Base-by-base conservation (phyloP, 2,329 filamentous ascomycete species). In the Neonectria punicea region DNA sequence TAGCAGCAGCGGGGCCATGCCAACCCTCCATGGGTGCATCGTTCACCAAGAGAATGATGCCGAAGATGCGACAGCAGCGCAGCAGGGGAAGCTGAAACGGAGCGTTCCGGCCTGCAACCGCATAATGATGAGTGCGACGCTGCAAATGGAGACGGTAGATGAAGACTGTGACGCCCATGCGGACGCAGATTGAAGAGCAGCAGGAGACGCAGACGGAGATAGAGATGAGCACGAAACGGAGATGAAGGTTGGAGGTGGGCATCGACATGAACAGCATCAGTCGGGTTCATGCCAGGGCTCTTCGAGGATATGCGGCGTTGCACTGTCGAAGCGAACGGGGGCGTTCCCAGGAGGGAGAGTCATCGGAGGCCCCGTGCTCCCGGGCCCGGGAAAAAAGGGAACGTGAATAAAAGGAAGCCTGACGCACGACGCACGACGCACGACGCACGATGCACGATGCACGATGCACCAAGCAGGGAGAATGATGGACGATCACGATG, bases 211-310 rank as follows among this genome's bases (percentile, higher is more conserved):
- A 56, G 43, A 44, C 36, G 47, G 46, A 49, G 22, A 50, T 49
- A 49, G 54, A 22, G 10, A 43, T 49, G 46, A 20, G n/a, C 39
- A 43, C 18, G 43, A 18, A 20, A 51, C 49, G 47, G 56, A 51
- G 34, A 50, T 14, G 22, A 43, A 34, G 36, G 49, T 50, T 14
- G 22, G 20, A 22, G 36, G 49, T 50, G 39, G 28, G 32, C 43
- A 44, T 55, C 50, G 51, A 61, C 41, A 49, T 49, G 50, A 61
- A 61, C 54, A n/a, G 39, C 58, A 60, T 60, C 43, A 53, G 41
- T 62, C 53, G 30, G 53, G 60, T 58, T 53, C 49, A 56, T 63
- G 47, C 49, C 51, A 53, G 25, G 25, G n/a, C 50, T 46, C 51
- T 28, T 39, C 57, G 44, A 63, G 43, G 54, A 56, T 53, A 18